Evolutionary conservation across 176 grass and related monocot species (phyloP), one percentile per base, ranked within the genome.

Genomic region (Thalia dealbata): DNA sequence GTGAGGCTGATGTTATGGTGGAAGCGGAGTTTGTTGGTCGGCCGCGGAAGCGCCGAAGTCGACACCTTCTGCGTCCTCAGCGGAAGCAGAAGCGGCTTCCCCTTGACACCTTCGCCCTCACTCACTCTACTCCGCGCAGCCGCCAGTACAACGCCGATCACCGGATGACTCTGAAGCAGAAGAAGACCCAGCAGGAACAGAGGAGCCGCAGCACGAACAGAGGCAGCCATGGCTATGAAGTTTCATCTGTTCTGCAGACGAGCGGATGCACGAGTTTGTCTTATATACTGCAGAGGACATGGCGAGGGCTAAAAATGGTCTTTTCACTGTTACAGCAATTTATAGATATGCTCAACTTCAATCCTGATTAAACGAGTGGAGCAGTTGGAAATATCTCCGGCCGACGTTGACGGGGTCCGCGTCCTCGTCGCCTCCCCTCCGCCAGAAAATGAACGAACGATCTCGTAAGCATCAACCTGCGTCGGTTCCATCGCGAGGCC

Each of bases 1-100:
- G 93, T 97, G 32, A 97, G 83, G 78, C 80, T 92, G 51, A 97
- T 82, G 69, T 92, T 97, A 81, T 97, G 93, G 82, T 90, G 93
- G 82, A 97, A 97, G 30, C 84, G 78, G 61, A 97, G 89, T 87
- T 97, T 97, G 80, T 78, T 97, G 3, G 93, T 73, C 22, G 85
- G 54, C 74, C 80, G 75, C 14, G 81, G 84, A 56, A 92, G 78
- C 18, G 82, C 46, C 56, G 76, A 84, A 42, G 76, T 58, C 19
- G 87, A 71, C 76, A 97, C 73, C 76, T 83, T 67, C 76, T 80
- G 82, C 73, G 78, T 82, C 52, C 81, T 76, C 26, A 97, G 65
- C 10, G 83, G 38, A 25, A 97, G 86, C 46, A 84, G 67, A 6
- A 78, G 84, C 2, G 87, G 82, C 75, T 61, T 81, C 4, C 58